Percentiles rank a stretch among this genome's conserved stretches.
Evolutionary conservation across 352 stramenopile genomes (phyloP).

Genomic region (Blastocystis sp.): DNA sequence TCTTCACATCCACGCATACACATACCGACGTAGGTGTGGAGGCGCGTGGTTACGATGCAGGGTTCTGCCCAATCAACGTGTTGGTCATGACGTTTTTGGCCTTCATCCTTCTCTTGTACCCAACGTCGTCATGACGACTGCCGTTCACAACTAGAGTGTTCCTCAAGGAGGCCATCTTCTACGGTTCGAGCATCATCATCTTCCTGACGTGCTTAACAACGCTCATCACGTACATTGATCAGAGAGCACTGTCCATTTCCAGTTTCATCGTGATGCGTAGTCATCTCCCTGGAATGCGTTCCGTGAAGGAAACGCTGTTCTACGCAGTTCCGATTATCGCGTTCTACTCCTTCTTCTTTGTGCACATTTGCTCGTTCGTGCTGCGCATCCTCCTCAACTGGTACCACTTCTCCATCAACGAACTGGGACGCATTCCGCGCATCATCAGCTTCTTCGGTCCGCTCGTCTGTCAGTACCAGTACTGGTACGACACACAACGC

Average conservation of each 20-base stretch:
- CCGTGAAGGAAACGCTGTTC: neutral
- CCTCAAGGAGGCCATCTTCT: conserved; percentile 45
- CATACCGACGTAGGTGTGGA: conserved; percentile 1
- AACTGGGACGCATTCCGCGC: conserved; percentile 17
- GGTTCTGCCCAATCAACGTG: conserved; percentile 33
- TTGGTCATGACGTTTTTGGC: conserved; percentile 15
- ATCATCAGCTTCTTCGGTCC: conserved; percentile 42
- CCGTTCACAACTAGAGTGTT: neutral
- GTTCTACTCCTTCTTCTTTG: conserved; percentile 16
- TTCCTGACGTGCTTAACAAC: conserved; percentile 5
- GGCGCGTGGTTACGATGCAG: neutral
- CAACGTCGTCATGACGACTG: neutral
- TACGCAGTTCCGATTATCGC: neutral
- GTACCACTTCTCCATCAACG: conserved; percentile 60
- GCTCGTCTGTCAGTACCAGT: conserved; percentile 54
- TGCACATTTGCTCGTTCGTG: conserved; percentile 7
- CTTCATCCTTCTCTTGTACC: conserved; percentile 4
- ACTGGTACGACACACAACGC: conserved; percentile 8
- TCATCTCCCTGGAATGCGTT: conserved; percentile 23
- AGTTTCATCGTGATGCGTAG: neutral
- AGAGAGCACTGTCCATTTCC: neutral
- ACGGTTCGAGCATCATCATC: neutral
- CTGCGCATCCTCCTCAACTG: conserved; percentile 52
- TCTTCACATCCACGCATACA: neutral
- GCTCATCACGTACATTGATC: conserved; percentile 49